A percentile compares a stretch with the other conserved stretches of the same genome.
Conservation (phyloP, 129 eudicot genomes). For the Gnaphalium uliginosum region DNA sequence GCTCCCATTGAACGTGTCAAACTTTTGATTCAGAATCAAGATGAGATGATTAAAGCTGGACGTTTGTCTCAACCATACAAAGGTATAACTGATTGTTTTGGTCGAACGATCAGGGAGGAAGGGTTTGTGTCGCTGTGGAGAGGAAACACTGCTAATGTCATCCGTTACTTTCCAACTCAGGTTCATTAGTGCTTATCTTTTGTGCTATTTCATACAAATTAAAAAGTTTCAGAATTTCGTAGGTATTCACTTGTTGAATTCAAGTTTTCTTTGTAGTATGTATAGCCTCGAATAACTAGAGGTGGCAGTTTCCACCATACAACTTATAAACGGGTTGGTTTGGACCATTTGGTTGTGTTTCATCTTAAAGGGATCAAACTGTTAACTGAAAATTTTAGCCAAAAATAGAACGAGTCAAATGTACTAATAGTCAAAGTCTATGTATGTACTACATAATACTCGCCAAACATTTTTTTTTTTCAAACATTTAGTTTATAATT, state of each 20-base stretch:
- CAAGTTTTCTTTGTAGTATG: background rate
- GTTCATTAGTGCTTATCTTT: constrained; percentile 21
- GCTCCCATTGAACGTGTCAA: constrained; percentile 57
- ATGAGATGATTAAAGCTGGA: constrained; percentile 56
- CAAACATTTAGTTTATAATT: background rate
- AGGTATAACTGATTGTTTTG: constrained; percentile 8
- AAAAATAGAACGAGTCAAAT: background rate
- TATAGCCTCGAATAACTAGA: constrained; percentile 35
- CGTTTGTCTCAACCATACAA: constrained; percentile 48
- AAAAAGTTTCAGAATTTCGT: no score
- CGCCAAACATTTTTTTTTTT: background rate
- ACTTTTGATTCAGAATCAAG: constrained; percentile 55
- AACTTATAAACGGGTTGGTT: background rate
- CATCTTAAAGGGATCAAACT: background rate
- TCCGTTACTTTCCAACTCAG: constrained; percentile 67
- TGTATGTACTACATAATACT: background rate
- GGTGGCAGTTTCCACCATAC: background rate
- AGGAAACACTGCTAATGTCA: constrained; percentile 56
- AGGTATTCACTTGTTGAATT: background rate
- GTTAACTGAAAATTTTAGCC: background rate
- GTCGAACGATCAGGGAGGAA: constrained; percentile 50
- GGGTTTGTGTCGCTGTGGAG: constrained; percentile 51
- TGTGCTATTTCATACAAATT: background rate
- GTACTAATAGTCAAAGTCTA: background rate
- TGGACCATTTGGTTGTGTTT: constrained; percentile 37